Evolutionary conservation across 345 rosid genomes (phyloP).

Genomic region (Syzygium grande): DNA sequence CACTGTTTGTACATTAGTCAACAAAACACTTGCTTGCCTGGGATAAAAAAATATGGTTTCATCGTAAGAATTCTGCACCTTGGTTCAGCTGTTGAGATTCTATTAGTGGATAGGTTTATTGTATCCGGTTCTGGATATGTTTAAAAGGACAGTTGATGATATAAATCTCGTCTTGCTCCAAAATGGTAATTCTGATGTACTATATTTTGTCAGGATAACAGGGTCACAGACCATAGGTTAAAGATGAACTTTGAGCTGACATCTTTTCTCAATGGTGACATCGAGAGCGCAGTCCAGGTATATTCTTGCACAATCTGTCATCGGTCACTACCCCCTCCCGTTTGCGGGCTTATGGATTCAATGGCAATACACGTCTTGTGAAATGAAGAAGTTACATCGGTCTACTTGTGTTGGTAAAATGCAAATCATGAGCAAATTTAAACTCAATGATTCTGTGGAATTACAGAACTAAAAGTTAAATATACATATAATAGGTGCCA

Average conservation of each 20-base stretch:
- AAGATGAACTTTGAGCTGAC: slow-evolving; percentile 83
- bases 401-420: background rate
- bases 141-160: background rate
- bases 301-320: background rate
- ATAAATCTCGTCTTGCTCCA: background rate
- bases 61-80: background rate
- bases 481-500: background rate
- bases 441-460: background rate
- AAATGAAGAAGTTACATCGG: background rate
- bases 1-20: background rate
- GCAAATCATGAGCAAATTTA: background rate
- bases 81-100: background rate
- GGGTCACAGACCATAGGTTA: slow-evolving; percentile 94
- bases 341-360: background rate
- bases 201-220: slow-evolving; percentile 50
- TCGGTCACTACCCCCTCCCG: background rate
- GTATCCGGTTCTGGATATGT: background rate
- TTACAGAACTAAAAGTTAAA: background rate
- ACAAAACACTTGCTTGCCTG: background rate
- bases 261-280: slow-evolving; percentile 72
- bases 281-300: slow-evolving; percentile 87
- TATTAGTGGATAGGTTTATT: background rate
- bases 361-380: background rate
- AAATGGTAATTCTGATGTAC: background rate
- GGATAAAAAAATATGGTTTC: background rate